phyloP scores from a whole-genome alignment of 2,329 filamentous ascomycete species.

The Trichoderma sp. region DNA sequence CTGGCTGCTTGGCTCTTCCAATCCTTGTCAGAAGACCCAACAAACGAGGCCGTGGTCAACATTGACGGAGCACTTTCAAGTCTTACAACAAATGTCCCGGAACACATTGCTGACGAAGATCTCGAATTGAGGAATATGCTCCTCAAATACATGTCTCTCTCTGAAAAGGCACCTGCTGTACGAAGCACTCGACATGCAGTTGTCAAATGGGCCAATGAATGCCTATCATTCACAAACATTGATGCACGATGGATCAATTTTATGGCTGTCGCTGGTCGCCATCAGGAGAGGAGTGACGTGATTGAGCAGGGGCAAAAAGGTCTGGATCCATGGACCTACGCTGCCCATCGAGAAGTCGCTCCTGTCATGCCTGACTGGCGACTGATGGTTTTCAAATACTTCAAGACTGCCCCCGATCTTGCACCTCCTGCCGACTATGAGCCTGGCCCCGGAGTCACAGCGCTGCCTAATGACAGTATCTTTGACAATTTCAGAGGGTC shows the following conservation, averaged over 20 bases:
- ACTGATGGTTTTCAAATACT: slow-evolving; percentile 50
- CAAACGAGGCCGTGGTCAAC: slow-evolving; percentile 73
- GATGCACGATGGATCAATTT: slow-evolving; percentile 85
- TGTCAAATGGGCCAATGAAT: slow-evolving; percentile 86
- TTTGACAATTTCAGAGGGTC: slow-evolving; percentile 49
- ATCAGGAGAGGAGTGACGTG: slow-evolving; percentile 73
- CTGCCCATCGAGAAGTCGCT: slow-evolving; percentile 42
- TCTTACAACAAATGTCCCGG: slow-evolving; percentile 51
- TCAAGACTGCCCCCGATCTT: slow-evolving; percentile 38
- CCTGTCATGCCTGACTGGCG: slow-evolving; percentile 50
- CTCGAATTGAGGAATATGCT: slow-evolving; percentile 52
- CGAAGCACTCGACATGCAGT: slow-evolving; percentile 77
- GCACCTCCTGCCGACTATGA: slow-evolving; percentile 29
- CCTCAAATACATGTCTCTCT: slow-evolving; percentile 62
- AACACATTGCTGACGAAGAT: slow-evolving; percentile 31
- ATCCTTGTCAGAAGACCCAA: slow-evolving; percentile 76
- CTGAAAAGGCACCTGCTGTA: slow-evolving; percentile 50
- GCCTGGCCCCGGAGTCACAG: background rate
- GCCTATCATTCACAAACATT: slow-evolving; percentile 74
- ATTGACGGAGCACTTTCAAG: slow-evolving; percentile 87
- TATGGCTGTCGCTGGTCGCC: slow-evolving; percentile 67
- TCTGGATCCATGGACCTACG: slow-evolving; percentile 63
- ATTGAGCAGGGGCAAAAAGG: slow-evolving; percentile 87
- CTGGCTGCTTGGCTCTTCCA: slow-evolving; percentile 73
- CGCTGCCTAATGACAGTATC: slow-evolving; percentile 21